Evolutionary conservation across 148 eudicot genomes (phyloP), one percentile per base, ranked within the genome.

Genomic region (Chenopodium album): DNA sequence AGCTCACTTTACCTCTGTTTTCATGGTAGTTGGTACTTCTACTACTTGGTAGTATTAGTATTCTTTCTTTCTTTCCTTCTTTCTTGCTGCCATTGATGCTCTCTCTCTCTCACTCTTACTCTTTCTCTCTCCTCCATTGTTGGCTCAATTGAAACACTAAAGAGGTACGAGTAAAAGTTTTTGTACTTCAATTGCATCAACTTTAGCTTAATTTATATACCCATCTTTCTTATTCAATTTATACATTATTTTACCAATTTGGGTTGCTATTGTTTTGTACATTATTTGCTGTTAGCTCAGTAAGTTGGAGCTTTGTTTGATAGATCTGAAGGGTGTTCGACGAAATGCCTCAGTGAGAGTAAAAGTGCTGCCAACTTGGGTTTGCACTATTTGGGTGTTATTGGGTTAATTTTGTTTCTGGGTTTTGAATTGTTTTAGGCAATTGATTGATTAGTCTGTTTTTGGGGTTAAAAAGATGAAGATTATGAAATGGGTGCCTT

Each of bases 261-360:
- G 44, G 80, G 79, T 65, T 77, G 81, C 26, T 41, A 6, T 72
- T 71, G 4, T 29, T 67, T 47, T 78, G 44, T 66, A 65, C 56
- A 26, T 69, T 71, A 44, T 37, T 20, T 47, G 76, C 59, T 70
- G 7, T 37, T n/a, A n/a, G 17, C 68, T 62, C 50, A 23, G 31
- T 70, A 59, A 34, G 46, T 66, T 84, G 34, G 67, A 78, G 47
- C 81, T 84, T 69, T 86, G 71, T 41, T 66, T 31, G 41, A 28
- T 77, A 79, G 87, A 87, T 87, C 86, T 81, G 76, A 81, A 74
- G 81, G 81, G 75, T 80, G 84, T 80, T 86, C 34, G 88, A 52
- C 11, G 78, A 83, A 86, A 79, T 86, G 84, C 59, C 12, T 56
- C 34, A 48, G 73, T 84, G 64, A 9, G 70, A 59, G 4, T 56